Conservation (phyloP, 768 basidiomycete genomes). For the Panellus pusillus region DNA sequence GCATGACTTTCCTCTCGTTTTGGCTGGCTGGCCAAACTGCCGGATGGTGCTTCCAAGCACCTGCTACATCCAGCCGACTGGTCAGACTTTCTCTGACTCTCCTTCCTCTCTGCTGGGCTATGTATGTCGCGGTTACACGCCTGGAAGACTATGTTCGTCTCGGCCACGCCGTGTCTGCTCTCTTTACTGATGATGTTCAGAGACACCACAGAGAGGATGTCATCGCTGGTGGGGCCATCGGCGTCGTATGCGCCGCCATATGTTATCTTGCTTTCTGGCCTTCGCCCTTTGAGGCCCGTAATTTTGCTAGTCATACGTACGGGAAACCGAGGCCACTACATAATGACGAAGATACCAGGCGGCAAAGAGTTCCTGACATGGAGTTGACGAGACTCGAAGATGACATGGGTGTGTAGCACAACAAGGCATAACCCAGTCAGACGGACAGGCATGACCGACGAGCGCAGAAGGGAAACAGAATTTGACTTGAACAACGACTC, state of each 20-base stretch:
- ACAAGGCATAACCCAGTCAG: no score
- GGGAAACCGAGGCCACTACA: slow-evolving; percentile 48
- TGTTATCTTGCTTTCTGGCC: slow-evolving; percentile 68
- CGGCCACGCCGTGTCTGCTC: not conserved
- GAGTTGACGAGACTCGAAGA: slow-evolving; percentile 48
- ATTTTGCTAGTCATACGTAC: slow-evolving; percentile 31
- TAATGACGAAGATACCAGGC: slow-evolving; percentile 23
- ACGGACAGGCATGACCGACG: no score
- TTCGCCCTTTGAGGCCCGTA: slow-evolving; percentile 50
- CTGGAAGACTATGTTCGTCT: slow-evolving; percentile 63
- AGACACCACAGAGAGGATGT: slow-evolving; percentile 72
- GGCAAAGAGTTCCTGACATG: slow-evolving; percentile 38
- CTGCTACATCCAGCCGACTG: slow-evolving; percentile 48
- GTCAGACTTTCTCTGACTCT: slow-evolving; percentile 47
- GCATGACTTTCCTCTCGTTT: slow-evolving; percentile 62
- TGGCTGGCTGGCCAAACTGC: slow-evolving; percentile 67
- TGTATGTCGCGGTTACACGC: slow-evolving; percentile 61
- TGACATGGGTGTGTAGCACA: slow-evolving; percentile 38
- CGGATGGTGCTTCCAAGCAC: slow-evolving; percentile 51
- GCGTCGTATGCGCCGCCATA: slow-evolving; percentile 46
- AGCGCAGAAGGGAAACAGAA: no score
- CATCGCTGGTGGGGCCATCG: slow-evolving; percentile 61
- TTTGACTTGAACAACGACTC: no score
- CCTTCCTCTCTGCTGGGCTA: slow-evolving; percentile 54
- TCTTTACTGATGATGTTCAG: slow-evolving; percentile 32